Evolutionary conservation across 2,329 filamentous ascomycete genomes (phyloP).

Genomic region (Colletotrichum navitas): DNA sequence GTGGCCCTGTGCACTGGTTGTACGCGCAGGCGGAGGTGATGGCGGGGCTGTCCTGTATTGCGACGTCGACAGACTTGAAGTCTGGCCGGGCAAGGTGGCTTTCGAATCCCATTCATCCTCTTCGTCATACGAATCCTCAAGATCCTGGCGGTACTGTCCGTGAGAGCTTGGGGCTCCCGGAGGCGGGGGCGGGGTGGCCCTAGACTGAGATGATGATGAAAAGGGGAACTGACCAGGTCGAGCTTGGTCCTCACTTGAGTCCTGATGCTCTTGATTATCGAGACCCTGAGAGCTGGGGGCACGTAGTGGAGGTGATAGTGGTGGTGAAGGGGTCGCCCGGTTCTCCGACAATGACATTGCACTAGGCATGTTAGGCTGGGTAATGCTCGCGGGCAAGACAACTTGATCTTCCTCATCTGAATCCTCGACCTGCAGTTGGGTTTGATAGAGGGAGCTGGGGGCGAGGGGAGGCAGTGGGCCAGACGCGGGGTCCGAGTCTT

Average conservation of each 20-base stretch:
- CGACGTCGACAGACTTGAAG: conserved; percentile 34
- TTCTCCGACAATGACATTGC: conserved; percentile 5
- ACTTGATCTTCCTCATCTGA: conserved; percentile 32
- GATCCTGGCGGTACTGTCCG: conserved; percentile 12
- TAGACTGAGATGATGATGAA: conserved; percentile 40
- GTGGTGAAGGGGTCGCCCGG: conserved; percentile 10
- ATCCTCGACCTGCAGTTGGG: conserved; percentile 7
- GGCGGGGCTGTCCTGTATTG: conserved; percentile 21
- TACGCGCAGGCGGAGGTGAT: conserved; percentile 27
- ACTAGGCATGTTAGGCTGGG: conserved; percentile 9
- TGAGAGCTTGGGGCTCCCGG: conserved; percentile 25
- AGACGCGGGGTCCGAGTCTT: conserved; percentile 18
- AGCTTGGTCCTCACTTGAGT: conserved; percentile 41
- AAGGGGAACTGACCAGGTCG: conserved; percentile 41
- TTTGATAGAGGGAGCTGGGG: conserved; percentile 22
- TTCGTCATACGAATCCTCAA: conserved; percentile 26
- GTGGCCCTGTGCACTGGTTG: conserved; percentile 18
- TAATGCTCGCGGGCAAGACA: conserved; percentile 12
- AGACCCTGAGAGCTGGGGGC: conserved; percentile 26
- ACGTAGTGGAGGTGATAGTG: conserved; percentile 24
- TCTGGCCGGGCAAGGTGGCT: conserved; percentile 31
- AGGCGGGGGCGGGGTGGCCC: conserved; percentile 24
- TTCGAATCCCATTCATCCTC: conserved; percentile 34
- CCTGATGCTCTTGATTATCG: conserved; percentile 37
- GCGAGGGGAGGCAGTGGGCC: conserved; percentile 12